Conservation (phyloP, 2,329 filamentous ascomycete species). For the Verticillium nubilum region DNA sequence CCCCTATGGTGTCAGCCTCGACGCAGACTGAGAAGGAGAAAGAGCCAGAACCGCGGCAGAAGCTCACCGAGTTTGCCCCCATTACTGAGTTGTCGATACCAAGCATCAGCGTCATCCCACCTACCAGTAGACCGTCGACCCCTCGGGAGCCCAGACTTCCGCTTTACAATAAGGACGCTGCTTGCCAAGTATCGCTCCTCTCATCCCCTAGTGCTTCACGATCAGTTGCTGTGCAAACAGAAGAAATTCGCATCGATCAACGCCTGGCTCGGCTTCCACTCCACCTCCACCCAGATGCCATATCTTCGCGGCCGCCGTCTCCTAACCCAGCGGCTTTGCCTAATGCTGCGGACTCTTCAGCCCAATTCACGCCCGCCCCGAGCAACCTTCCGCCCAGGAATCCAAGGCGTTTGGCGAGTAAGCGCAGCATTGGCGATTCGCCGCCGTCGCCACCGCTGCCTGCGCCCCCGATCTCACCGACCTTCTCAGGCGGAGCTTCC, state of each 20-base stretch:
- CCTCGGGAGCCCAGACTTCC: conserved; percentile 70
- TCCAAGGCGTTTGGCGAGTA: conserved; percentile 47
- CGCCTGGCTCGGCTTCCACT: conserved; percentile 68
- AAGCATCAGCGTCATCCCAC: conserved; percentile 87
- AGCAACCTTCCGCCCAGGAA: conserved; percentile 53
- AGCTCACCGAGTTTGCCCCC: conserved; percentile 19
- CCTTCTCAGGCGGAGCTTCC: conserved; percentile 21
- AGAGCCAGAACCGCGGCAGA: conserved; percentile 7
- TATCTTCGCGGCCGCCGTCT: conserved; percentile 56
- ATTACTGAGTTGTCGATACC: conserved; percentile 57
- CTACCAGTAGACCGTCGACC: conserved; percentile 75
- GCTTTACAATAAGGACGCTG: conserved; percentile 75
- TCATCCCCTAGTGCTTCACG: conserved; percentile 40
- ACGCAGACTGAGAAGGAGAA: conserved; percentile 55
- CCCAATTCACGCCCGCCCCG: conserved; percentile 45
- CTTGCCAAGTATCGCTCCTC: conserved; percentile 67
- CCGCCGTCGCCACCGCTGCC: conserved; percentile 42
- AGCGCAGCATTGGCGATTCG: conserved; percentile 40
- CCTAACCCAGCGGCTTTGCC: conserved; percentile 28
- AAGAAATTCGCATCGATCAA: conserved; percentile 81
- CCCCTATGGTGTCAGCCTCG: conserved; percentile 44
- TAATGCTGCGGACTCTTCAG: conserved; percentile 3
- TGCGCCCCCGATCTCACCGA: conserved; percentile 14
- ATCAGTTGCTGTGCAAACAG: conserved; percentile 68
- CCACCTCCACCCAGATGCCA: conserved; percentile 73